These are phyloP conservation scores for Chenopodium berlandieri DNA, from an alignment of 148 eudicot species.

Conservation along the genomic window DNA sequence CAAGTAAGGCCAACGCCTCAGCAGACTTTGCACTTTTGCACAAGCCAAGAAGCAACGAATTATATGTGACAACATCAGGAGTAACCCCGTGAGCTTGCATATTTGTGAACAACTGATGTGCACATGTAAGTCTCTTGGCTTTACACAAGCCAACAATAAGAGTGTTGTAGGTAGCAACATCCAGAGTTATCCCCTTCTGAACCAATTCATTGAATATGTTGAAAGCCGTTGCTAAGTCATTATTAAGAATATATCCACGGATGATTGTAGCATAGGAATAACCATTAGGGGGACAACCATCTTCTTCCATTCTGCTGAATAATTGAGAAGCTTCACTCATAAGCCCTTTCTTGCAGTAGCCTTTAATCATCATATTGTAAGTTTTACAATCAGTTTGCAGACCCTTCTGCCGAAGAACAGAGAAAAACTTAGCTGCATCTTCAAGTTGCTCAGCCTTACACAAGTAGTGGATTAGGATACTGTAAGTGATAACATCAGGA, in stretches of 20 bases:
- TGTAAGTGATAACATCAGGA: no score
- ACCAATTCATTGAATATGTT: not conserved
- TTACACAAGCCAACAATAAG: not conserved
- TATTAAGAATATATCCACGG: not conserved
- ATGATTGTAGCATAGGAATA: conserved; percentile 9
- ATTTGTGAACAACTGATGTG: no score
- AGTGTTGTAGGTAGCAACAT: no score
- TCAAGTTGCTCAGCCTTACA: no score
- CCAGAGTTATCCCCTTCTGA: not conserved
- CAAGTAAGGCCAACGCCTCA: no score
- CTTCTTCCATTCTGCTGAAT: conserved; percentile 5
- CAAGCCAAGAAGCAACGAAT: not conserved
- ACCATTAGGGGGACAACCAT: not conserved
- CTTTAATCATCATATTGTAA: no score
- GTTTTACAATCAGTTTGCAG: no score
- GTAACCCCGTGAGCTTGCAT: not conserved
- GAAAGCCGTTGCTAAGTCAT: not conserved
- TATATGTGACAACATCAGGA: not conserved
- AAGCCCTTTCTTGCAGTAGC: not conserved
- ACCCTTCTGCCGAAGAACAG: no score
- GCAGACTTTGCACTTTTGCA: not conserved
- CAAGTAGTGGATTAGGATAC: no score
- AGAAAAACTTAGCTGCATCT: no score
- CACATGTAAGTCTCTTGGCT: no score
- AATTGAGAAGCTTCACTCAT: not conserved